Conservation (phyloP, 2,329 filamentous ascomycete genomes). For the Verticillium isaacii region DNA sequence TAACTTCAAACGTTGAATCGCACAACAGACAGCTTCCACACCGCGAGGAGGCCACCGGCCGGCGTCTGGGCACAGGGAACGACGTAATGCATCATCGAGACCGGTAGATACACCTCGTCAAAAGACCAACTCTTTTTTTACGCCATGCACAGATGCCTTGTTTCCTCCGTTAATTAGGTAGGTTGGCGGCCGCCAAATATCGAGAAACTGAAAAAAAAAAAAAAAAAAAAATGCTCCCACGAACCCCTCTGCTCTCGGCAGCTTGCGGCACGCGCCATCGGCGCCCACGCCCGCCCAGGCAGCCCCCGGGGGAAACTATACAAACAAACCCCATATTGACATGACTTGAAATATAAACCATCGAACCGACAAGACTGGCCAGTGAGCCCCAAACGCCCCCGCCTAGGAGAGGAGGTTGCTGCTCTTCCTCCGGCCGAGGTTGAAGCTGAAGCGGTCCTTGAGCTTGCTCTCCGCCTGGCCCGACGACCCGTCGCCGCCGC, state of each 20-base stretch:
- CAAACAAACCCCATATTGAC: background rate
- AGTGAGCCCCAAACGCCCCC: background rate
- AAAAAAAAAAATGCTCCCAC: background rate
- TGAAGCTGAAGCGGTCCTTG: constrained; percentile 63
- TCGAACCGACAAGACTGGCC: background rate
- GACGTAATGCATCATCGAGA: background rate
- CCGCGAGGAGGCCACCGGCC: background rate
- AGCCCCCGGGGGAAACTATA: background rate
- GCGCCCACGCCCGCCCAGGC: background rate
- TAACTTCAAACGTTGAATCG: too few relatives aligned
- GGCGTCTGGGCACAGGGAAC: background rate
- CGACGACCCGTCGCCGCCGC: constrained; percentile 16
- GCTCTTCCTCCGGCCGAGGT: constrained; percentile 68
- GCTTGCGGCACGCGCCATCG: background rate
- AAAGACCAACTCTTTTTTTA: background rate
- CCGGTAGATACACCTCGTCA: background rate
- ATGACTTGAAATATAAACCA: background rate
- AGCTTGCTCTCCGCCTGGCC: constrained; percentile 33
- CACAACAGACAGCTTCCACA: too few relatives aligned
- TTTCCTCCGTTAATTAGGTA: background rate
- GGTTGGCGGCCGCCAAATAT: background rate
- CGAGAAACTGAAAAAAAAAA: background rate
- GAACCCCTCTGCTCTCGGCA: background rate
- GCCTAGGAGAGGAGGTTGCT: constrained; percentile 28
- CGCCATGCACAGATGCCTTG: background rate